These are phyloP conservation scores for Amauroascus verrucosus DNA, from an alignment of 2,329 filamentous ascomycete genomes.

Conservation along the genomic window DNA sequence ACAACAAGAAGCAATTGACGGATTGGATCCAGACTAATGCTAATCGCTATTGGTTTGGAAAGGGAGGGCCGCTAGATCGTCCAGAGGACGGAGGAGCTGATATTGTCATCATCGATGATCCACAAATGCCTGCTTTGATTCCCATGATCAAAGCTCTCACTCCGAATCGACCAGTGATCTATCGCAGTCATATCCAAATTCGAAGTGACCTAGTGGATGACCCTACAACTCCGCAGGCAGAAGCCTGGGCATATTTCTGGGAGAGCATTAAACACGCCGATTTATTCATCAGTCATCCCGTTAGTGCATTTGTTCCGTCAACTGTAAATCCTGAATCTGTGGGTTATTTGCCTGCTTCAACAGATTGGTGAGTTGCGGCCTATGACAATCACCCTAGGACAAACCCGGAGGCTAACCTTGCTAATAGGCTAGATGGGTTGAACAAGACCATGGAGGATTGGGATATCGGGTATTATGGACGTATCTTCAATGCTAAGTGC, in stretches of 20 bases:
- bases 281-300: slow-evolving; percentile 73
- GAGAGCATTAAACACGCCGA: slow-evolving; percentile 59
- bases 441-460: slow-evolving; percentile 64
- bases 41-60: slow-evolving; percentile 60
- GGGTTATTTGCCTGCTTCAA: slow-evolving; percentile 67
- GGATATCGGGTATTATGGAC: slow-evolving; percentile 63
- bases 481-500: slow-evolving; percentile 57
- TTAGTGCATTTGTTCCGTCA: slow-evolving; percentile 61
- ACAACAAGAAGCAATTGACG: slow-evolving; percentile 53
- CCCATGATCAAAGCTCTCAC: slow-evolving; percentile 61
- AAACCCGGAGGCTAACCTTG: slow-evolving; percentile 13
- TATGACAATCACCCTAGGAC: not conserved
- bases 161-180: slow-evolving; percentile 65
- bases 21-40: slow-evolving; percentile 67
- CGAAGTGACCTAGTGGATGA: slow-evolving; percentile 59
- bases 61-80: slow-evolving; percentile 56
- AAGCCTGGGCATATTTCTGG: slow-evolving; percentile 70
- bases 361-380: slow-evolving; percentile 52
- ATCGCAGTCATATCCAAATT: slow-evolving; percentile 74
- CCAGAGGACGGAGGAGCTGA: slow-evolving; percentile 62
- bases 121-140: slow-evolving; percentile 73
- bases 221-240: slow-evolving; percentile 55
- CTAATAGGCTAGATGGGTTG: slow-evolving; percentile 57
- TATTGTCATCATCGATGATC: slow-evolving; percentile 68
- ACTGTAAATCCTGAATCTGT: slow-evolving; percentile 57